Evolutionary conservation across 768 basidiomycete genomes (phyloP).

Genomic region (Lactarius hatsudake): DNA sequence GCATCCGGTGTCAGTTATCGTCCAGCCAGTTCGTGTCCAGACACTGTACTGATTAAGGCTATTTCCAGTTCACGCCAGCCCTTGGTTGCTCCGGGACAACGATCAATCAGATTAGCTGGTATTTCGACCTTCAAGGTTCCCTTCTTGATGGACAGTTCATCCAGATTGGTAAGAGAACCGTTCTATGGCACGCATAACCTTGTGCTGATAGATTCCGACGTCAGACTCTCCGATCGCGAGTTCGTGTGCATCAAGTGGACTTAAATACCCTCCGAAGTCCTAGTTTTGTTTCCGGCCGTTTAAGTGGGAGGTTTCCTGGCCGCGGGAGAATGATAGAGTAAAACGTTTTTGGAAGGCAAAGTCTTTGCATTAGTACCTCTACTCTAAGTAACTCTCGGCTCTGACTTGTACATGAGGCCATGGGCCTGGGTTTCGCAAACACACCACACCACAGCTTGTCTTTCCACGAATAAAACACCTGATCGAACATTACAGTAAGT

Average conservation of each 20-base stretch:
- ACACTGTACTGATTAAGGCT: not conserved
- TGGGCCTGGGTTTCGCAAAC: not conserved
- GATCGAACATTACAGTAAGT: not conserved
- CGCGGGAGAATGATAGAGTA: not conserved
- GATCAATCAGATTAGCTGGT: slow-evolving; percentile 53
- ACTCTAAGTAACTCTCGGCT: not conserved
- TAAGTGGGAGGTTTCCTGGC: not conserved
- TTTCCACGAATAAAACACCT: not conserved
- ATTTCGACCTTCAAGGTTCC: slow-evolving; percentile 65
- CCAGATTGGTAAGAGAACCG: slow-evolving; percentile 47
- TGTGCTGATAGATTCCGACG: not conserved
- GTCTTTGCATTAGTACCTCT: not conserved
- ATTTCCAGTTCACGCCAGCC: slow-evolving; percentile 40
- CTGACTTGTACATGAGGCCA: not conserved
- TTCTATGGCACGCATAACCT: not conserved
- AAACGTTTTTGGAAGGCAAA: not conserved
- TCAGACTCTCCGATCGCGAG: slow-evolving; percentile 52
- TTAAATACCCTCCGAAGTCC: slow-evolving; percentile 60
- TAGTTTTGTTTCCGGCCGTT: slow-evolving; percentile 28
- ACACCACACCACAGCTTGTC: not conserved
- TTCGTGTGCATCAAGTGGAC: slow-evolving; percentile 53
- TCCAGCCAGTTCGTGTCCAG: slow-evolving; percentile 14
- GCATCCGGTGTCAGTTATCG: slow-evolving; percentile 47
- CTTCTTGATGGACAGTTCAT: slow-evolving; percentile 62
- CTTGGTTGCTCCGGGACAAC: slow-evolving; percentile 43